These are phyloP conservation scores for Capsicum baccatum DNA, from an alignment of 257 asterid genomes.

Conservation along the genomic window DNA sequence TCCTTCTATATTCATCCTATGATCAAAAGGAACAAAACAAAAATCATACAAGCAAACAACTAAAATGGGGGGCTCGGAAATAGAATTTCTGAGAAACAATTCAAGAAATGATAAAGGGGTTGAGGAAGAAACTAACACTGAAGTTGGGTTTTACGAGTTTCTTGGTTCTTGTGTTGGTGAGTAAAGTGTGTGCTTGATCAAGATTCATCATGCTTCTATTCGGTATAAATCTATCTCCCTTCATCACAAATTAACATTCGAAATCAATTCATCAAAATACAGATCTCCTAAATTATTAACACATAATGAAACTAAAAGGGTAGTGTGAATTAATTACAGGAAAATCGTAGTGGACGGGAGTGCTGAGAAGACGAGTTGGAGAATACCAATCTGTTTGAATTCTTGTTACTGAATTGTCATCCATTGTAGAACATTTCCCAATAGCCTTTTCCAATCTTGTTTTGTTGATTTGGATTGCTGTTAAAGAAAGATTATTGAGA, in stretches of 20 bases:
- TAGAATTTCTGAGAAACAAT: background rate
- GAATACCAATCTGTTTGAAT: slow-evolving; percentile 73
- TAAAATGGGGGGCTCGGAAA: background rate
- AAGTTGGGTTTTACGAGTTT: slow-evolving; percentile 41
- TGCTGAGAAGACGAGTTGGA: slow-evolving; percentile 77
- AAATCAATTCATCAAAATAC: slow-evolving; percentile 21
- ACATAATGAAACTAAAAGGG: background rate
- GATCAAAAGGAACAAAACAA: slow-evolving; percentile 6
- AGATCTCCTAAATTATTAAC: background rate
- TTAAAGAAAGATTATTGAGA: slow-evolving; percentile 15
- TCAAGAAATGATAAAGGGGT: background rate
- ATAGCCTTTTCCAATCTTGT: background rate
- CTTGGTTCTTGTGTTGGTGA: slow-evolving; percentile 21
- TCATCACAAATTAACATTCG: slow-evolving; percentile 10
- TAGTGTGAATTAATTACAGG: slow-evolving; percentile 50
- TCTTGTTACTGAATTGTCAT: slow-evolving; percentile 40
- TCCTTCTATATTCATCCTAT: slow-evolving; percentile 57
- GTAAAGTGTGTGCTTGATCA: slow-evolving; percentile 65
- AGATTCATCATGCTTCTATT: slow-evolving; percentile 89
- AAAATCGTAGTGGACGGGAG: slow-evolving; percentile 65
- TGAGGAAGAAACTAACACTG: slow-evolving; percentile 41
- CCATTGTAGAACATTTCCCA: slow-evolving; percentile 45
- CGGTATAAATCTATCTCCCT: slow-evolving; percentile 93
- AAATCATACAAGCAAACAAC: background rate
- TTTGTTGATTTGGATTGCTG: background rate